Percentiles rank a stretch among this genome's conserved stretches.
These are phyloP conservation scores for Aspergillus nomiae DNA, from an alignment of 2,329 filamentous ascomycete species.

Conservation along the genomic window DNA sequence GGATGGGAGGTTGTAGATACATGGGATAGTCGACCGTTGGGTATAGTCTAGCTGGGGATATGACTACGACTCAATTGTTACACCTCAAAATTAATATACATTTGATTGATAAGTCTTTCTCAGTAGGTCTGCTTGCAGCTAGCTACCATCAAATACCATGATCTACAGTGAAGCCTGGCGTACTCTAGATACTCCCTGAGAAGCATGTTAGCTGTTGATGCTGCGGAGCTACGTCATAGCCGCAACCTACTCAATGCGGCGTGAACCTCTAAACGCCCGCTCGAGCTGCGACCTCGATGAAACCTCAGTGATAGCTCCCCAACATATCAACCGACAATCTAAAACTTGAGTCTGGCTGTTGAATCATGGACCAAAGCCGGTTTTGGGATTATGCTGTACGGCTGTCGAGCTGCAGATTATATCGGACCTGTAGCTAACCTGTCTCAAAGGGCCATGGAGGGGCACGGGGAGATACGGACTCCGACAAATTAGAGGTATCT, in stretches of 20 bases:
- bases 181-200: neutral
- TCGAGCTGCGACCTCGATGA: neutral
- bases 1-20: slow-evolving; percentile 34
- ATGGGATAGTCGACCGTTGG: slow-evolving; percentile 38
- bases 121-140: neutral
- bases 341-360: neutral
- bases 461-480: slow-evolving; percentile 36
- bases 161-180: neutral
- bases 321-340: neutral
- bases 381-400: slow-evolving; percentile 22
- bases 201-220: neutral
- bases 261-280: slow-evolving; percentile 1
- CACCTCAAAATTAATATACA: neutral
- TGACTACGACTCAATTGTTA: neutral
- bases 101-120: neutral
- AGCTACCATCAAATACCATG: neutral
- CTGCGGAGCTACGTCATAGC: slow-evolving; percentile 30
- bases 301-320: neutral
- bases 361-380: slow-evolving; percentile 8
- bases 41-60: slow-evolving; percentile 25
- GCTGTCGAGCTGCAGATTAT: slow-evolving; percentile 14
- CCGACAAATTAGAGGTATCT: slow-evolving; percentile 39
- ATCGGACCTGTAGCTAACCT: slow-evolving; percentile 8
- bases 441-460: slow-evolving; percentile 33
- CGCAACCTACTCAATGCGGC: slow-evolving; percentile 17